Base-by-base conservation (phyloP, 1,284 basidiomycete species). In the Trichosporon inkin region DNA sequence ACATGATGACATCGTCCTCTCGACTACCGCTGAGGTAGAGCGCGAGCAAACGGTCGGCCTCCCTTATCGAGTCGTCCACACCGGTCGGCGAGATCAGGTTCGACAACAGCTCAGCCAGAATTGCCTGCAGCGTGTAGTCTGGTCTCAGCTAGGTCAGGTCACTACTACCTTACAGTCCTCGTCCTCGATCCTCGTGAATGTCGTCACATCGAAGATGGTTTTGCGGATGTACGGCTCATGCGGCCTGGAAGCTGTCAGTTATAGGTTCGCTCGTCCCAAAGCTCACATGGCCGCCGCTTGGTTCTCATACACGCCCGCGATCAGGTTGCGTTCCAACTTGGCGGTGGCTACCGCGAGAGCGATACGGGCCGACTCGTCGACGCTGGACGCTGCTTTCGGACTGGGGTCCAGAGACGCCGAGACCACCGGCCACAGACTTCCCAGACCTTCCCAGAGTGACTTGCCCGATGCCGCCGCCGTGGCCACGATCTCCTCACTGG, bases 1-100 rank as follows among this genome's bases (percentile, higher is more conserved):
- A 92, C 91, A 88, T 82, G 59, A 93, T 76, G 11, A 93, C 80
- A 47, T 86, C 74, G 58, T 73, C 70, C 40, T 75, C 71, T 10
- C 77, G 62, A 1, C 55, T 41, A 11, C 75, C 77, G 3, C 66
- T 67, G 2, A 73, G 63, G 54, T 75, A 76, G 10, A 67, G 24
- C 10, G 39, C 16, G 19, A 76, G 56, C 19, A 63, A 49, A 8
- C 53, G 35, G 14, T 69, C 62, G 1, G 67, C 66, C 10, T 62
- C 52, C 1, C 51, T 32, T 10, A 69, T 62, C n/a, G 66, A 65
- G 3, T 32, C 61, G 0, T 55, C 37, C 10, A 57, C 56, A 4
- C 62, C 41, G 1, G 62, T 56, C 0, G 76, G 72, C 1, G 77
- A 74, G 11, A 77, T 64, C 22, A 78, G 62, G 58, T 78, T 78